Evolutionary conservation across 352 stramenopile genomes (phyloP), one percentile per base, ranked within the genome.

Genomic region (Discostella stelligera): DNA sequence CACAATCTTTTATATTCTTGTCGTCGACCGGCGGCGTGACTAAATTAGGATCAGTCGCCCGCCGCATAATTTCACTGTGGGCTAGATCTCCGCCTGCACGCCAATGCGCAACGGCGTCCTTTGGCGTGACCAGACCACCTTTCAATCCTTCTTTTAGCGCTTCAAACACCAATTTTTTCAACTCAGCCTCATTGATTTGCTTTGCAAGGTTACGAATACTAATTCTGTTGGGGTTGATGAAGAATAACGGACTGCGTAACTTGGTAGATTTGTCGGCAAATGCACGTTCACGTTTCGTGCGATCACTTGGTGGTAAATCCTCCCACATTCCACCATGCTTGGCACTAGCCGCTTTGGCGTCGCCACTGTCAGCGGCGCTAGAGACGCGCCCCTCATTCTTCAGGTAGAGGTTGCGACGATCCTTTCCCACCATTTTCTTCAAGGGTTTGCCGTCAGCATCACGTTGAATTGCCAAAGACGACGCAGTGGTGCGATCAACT

Each of bases 361-460:
- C 77, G 48, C 39, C 58, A 18, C 73, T 77, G 49, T 79, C 71
- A 9, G 59, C 37, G 37, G 76, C 72, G 44, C 68, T 88, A 30
- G 66, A 77, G 37, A 99, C 95, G 66, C 95, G 95, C 53, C 95
- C 96, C 85, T 98, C 96, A 73, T 96, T 95, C 32, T 95, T 94
- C 62, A 99, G 74, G 81, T 98, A 98, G 74, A 98, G 77, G 78
- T 98, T 98, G 65, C 96, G 94, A 79, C 97, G 97, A 88, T 99
- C 96, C 62, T 96, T 95, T 44, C 94, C 88, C 56, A 88, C 85
- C 71, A 91, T 93, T 32, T 88, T 80, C 23, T 83, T 79, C n/a
- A 87, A 62, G 13, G 81, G 74, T 32, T 81, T 83, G n/a, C 82
- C 65, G 68, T 91, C 79, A 60, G 71, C 71, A 63, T 82, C 64